Conservation (phyloP, 805 yeast genomes). For the Torulaspora delbrueckii region DNA sequence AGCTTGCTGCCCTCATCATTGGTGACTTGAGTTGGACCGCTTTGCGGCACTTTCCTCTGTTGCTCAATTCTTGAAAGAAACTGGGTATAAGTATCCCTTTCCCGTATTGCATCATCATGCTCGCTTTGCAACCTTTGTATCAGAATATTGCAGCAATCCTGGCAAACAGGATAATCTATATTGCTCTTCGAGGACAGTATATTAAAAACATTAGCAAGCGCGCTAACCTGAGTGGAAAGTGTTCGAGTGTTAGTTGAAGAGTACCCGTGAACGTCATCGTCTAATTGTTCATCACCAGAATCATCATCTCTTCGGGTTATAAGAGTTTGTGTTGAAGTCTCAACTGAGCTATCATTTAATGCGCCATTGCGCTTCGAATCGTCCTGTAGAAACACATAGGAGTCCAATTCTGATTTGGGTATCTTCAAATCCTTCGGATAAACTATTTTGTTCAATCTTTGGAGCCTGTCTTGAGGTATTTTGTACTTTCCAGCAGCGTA, state of each 20-base stretch:
- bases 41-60: constrained; percentile 41
- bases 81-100: constrained; percentile 70
- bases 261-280: constrained; percentile 7
- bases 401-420: constrained; percentile 25
- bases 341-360: constrained; percentile 6
- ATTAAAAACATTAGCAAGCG: constrained; percentile 63
- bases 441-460: constrained; percentile 17
- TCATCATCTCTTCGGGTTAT: constrained; percentile 13
- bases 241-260: constrained; percentile 25
- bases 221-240: constrained; percentile 46
- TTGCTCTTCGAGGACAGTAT: constrained; percentile 67
- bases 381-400: constrained; percentile 27
- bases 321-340: constrained; percentile 9
- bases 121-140: constrained; percentile 60
- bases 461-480: constrained; percentile 25
- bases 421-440: constrained; percentile 31
- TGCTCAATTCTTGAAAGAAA: constrained; percentile 66
- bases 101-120: constrained; percentile 68
- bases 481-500: constrained; percentile 7
- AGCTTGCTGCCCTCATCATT: constrained; percentile 18
- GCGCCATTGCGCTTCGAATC: constrained; percentile 8
- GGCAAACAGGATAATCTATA: constrained; percentile 82
- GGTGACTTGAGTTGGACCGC: constrained; percentile 17
- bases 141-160: constrained; percentile 70
- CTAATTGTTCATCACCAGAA: constrained; percentile 20